These are phyloP conservation scores for Mycena sp. DNA, from an alignment of 1,284 basidiomycete genomes.

Conservation along the genomic window DNA sequence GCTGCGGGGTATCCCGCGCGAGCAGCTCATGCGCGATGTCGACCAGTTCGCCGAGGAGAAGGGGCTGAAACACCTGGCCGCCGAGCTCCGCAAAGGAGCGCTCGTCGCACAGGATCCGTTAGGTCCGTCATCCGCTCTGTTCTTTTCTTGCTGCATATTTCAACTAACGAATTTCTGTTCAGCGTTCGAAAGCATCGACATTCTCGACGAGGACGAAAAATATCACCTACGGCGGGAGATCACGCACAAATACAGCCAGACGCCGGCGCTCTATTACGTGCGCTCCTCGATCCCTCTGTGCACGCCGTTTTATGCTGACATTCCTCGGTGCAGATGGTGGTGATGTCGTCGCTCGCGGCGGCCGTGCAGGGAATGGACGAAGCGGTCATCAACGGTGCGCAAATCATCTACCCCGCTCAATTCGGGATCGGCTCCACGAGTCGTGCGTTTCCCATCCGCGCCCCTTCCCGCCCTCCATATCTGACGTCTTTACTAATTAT, in stretches of 20 bases:
- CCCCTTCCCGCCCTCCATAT: too few relatives aligned
- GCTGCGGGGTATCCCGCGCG: constrained; percentile 57
- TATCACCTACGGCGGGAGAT: constrained; percentile 61
- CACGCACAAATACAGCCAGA: constrained; percentile 72
- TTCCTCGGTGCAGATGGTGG: constrained; percentile 50
- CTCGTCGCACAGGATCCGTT: constrained; percentile 52
- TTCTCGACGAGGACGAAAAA: constrained; percentile 71
- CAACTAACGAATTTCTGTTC: neutral
- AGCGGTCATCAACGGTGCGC: constrained; percentile 77
- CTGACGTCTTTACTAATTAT: neutral
- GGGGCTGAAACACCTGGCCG: constrained; percentile 41
- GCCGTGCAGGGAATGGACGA: constrained; percentile 71
- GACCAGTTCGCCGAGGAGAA: constrained; percentile 60
- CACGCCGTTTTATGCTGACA: neutral
- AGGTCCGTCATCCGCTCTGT: neutral
- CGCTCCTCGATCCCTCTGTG: constrained; percentile 33
- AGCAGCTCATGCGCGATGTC: constrained; percentile 61
- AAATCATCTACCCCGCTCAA: constrained; percentile 72
- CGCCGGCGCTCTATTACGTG: constrained; percentile 61
- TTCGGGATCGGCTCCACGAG: constrained; percentile 62
- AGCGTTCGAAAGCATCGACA: constrained; percentile 60
- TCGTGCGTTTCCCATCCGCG: constrained; percentile 33
- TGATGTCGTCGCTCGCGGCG: constrained; percentile 70
- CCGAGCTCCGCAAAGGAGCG: constrained; percentile 40
- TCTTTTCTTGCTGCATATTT: neutral